Base-by-base conservation (phyloP, 2,329 filamentous ascomycete genomes). In the Pseudocercospora crystallina region DNA sequence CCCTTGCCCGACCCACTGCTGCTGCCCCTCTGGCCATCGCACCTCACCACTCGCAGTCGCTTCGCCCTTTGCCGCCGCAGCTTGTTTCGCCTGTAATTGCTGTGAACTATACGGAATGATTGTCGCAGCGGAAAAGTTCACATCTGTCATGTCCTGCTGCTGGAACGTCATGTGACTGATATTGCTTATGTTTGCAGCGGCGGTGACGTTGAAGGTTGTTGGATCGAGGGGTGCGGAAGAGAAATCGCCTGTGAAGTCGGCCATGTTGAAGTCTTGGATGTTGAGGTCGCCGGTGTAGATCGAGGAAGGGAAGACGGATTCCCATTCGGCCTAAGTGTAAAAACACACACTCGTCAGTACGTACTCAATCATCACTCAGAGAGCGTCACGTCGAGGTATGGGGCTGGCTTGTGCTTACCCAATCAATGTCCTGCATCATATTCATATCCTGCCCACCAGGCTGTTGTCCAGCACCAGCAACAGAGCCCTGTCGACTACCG, bases 341-440 rank as follows among this genome's bases (percentile, higher is more conserved):
- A n/a, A n/a, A n/a, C n/a, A n/a, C n/a, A n/a, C n/a, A n/a, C n/a
- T n/a, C n/a, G n/a, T n/a, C n/a, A n/a, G n/a, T n/a, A n/a, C n/a
- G n/a, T n/a, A n/a, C n/a, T n/a, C n/a, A n/a, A n/a, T n/a, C n/a
- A n/a, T n/a, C n/a, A n/a, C n/a, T n/a, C n/a, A n/a, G n/a, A n/a
- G n/a, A n/a, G n/a, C n/a, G n/a, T n/a, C n/a, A n/a, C n/a, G n/a
- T n/a, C n/a, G n/a, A n/a, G 20, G 20, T 26, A 26, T 3, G 3
- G 20, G 20, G 3, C 4, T 26, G 3, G 20, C 7, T 26, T 4
- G 20, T 4, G 74, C 81, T 71, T 69, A 85, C 83, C 84, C 83
- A 87, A 59, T 87, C 83, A 56, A 87, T 81, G 49, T 81, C 80
- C 35, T 82, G 63, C 66, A 74, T 71, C 51, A 70, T 69, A 47